Evolutionary conservation across 352 stramenopile genomes (phyloP).

Genomic region (Globisporangium mamillatum): DNA sequence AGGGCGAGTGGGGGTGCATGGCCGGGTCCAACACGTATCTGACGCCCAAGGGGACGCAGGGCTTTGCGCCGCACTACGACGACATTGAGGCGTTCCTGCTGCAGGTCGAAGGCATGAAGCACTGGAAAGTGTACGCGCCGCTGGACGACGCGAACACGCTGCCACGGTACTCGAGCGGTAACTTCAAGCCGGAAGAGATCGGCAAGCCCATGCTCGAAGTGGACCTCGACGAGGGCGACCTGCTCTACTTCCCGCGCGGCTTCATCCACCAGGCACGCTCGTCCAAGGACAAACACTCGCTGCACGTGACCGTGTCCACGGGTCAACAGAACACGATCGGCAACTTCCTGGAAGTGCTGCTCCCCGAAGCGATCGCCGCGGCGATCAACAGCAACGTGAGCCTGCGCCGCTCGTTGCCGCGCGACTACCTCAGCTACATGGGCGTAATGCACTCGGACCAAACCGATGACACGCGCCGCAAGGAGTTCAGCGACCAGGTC

Average conservation of each 20-base stretch:
- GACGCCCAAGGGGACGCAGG: constrained; percentile 90
- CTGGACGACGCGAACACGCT: constrained; percentile 53
- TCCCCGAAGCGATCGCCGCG: constrained; percentile 55
- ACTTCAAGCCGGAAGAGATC: constrained; percentile 77
- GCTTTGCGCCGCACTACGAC: constrained; percentile 97
- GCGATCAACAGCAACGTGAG: constrained; percentile 58
- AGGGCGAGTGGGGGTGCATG: constrained; percentile 93
- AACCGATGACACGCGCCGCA: constrained; percentile 38
- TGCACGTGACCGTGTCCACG: constrained; percentile 90
- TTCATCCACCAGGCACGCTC: constrained; percentile 86
- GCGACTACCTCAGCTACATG: constrained; percentile 89
- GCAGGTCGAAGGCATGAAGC: constrained; percentile 91
- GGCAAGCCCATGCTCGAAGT: constrained; percentile 76
- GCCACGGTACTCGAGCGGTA: constrained; percentile 64
- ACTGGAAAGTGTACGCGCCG: constrained; percentile 90
- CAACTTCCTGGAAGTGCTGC: constrained; percentile 68
- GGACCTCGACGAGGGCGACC: constrained; percentile 78
- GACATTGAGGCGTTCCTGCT: constrained; percentile 96
- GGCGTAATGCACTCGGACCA: constrained; percentile 84
- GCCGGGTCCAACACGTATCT: constrained; percentile 94
- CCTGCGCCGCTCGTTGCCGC: constrained; percentile 73
- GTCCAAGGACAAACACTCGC: constrained; percentile 56
- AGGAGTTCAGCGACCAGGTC: constrained; percentile 48
- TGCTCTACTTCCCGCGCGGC: constrained; percentile 90
- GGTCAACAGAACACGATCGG: constrained; percentile 83